Percentiles rank a stretch among this genome's conserved stretches.
These are phyloP conservation scores for Backusella tarrabulga DNA, from an alignment of 192 early-diverging fungal species.

Conservation along the genomic window DNA sequence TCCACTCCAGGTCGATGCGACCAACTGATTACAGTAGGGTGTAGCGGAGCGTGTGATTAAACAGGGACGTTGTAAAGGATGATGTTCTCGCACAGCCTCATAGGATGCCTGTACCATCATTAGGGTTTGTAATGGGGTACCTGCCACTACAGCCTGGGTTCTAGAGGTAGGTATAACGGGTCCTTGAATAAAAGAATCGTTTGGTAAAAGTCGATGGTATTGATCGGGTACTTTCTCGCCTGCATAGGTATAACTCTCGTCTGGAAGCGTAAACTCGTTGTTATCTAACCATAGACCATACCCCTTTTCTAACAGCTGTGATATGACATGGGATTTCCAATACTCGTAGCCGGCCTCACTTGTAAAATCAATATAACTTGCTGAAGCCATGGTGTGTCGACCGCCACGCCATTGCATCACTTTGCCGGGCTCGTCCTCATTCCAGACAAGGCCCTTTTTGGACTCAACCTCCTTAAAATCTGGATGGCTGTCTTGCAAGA, in stretches of 20 bases:
- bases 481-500: slow-evolving; percentile 48
- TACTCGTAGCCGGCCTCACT: slow-evolving; percentile 40
- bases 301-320: slow-evolving; percentile 44
- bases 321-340: slow-evolving; percentile 52
- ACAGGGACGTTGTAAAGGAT: slow-evolving; percentile 43
- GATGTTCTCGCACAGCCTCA: slow-evolving; percentile 47
- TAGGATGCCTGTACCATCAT: slow-evolving; percentile 57
- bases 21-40: slow-evolving; percentile 45
- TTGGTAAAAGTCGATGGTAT: not conserved
- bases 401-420: slow-evolving; percentile 55
- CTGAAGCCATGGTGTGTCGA: slow-evolving; percentile 36
- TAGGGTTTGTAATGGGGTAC: slow-evolving; percentile 50
- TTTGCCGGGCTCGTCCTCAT: slow-evolving; percentile 17
- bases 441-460: slow-evolving; percentile 44
- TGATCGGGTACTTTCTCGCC: slow-evolving; percentile 35
- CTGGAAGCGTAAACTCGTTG: slow-evolving; percentile 41
- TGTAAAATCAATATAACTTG: slow-evolving; percentile 61
- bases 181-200: not conserved
- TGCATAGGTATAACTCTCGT: slow-evolving; percentile 42
- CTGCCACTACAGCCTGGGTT: slow-evolving; percentile 27
- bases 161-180: not conserved
- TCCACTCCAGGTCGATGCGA: slow-evolving; percentile 58
- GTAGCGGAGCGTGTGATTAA: slow-evolving; percentile 52
- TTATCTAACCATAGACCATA: slow-evolving; percentile 63
- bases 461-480: slow-evolving; percentile 39